Evolutionary conservation across 805 yeast species (phyloP), one percentile per base, ranked within the genome.

Genomic region (Yamadazyma laniorum): DNA sequence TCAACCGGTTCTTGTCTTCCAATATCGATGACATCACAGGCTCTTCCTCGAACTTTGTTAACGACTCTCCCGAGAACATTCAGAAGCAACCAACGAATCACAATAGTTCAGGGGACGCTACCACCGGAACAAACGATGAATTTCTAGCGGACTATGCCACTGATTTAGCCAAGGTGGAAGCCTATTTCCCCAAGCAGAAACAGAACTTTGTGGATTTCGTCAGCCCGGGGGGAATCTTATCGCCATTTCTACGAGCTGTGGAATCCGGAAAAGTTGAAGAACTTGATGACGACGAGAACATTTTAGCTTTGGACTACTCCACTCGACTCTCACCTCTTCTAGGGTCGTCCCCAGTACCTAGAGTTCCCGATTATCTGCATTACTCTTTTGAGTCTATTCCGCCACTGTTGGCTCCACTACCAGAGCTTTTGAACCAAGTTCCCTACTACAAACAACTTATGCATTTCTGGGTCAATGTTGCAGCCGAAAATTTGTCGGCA

Each of bases 401-500:
- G 1, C 64, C 63, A 0, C 59, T 48, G 49, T 40, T 67, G 1
- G 39, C 50, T n/a, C 79, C 80, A 2, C 53, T 81, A 4, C 90
- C 93, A 0, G 85, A 79, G 40, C 51, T 80, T 5, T 59, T 84
- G 11, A 54, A 73, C 13, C 70, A 75, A 37, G 82, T 79, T 11
- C 83, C 86, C 0, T 70, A 67, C 44, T 81, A 80, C 54, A 63
- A 76, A 34, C 80, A 78, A 37, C 63, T 80, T 15, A 78, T 84
- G 59, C 79, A 79, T 44, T 80, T 80, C 45, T 85, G 76, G 67
- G 59, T 78, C 6, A 67, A 77, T 35, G 74, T 76, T 11, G 82
- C 86, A 0, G 75, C 90, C 1, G 69, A 68, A 25, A 63, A 72
- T 18, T 65, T 84, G 14, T 85, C 81, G 5, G 89, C 90, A 0